Base-by-base conservation (phyloP, 106 monocot species). In the Hemerocallis citrina region DNA sequence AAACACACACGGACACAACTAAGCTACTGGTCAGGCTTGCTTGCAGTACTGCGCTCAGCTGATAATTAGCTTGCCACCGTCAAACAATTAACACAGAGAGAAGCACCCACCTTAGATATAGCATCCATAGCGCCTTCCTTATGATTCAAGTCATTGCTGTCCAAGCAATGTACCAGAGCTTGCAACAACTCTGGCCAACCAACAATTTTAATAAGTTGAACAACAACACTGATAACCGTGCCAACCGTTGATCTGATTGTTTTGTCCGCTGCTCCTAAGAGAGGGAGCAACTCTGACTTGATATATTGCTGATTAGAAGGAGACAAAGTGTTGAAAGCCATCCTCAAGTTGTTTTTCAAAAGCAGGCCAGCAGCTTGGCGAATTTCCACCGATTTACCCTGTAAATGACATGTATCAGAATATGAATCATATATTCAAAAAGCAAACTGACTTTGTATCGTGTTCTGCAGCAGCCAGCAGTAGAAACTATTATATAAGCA, bases 61-160 rank as follows among this genome's bases (percentile, higher is more conserved):
- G n/a, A n/a, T n/a, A n/a, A n/a, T n/a, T n/a, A n/a, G n/a, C n/a
- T n/a, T n/a, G n/a, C n/a, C n/a, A n/a, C n/a, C n/a, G 20, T 7
- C 19, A 54, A 55, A 56, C 20, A 17, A 40, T 34, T 64, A 33
- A 40, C 44, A 35, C 37, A 50, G 24, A 36, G 9, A 32, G 16
- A 34, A 28, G 59, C 57, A 45, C 11, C 14, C 57, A 98, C 96
- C 79, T 98, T 98, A 51, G 67, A 98, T 45, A 98, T 76, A 70
- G 96, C 81, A 77, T 98, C 96, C 79, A 98, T 72, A 55, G 96
- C 96, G 72, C 96, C 91, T 71, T 91, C 96, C 90, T 91, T 98
- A 45, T 85, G 96, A 77, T 88, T 82, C 55, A 88, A 63, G 13
- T 98, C 85, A 66, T 98, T 98, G 71, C 96, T 85, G 42, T 85